Conservation (phyloP, 1,284 basidiomycete genomes). For the Ganoderma lucidum region DNA sequence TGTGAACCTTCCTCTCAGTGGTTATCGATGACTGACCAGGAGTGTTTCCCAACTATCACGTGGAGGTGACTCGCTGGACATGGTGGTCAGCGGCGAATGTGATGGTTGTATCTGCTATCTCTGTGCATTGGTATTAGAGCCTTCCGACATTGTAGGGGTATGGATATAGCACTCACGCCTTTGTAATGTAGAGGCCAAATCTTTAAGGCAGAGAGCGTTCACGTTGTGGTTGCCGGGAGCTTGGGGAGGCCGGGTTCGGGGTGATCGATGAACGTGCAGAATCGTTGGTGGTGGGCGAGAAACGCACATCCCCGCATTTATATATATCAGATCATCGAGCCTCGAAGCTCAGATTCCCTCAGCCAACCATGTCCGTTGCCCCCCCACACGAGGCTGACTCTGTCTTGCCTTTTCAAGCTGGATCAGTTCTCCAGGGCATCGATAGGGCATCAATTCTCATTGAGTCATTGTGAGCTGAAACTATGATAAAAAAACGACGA, state of each 20-base stretch:
- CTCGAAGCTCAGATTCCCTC: neutral
- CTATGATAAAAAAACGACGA: neutral
- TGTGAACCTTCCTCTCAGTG: neutral
- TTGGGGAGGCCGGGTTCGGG: too few species aligned
- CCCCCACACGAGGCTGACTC: too few species aligned
- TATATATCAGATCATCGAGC: neutral
- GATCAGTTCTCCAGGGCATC: neutral
- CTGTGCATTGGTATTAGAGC: neutral
- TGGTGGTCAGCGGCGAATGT: neutral
- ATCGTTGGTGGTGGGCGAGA: too few species aligned
- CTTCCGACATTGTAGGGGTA: neutral
- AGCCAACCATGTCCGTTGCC: too few species aligned
- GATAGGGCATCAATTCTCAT: too few species aligned
- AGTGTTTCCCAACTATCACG: neutral
- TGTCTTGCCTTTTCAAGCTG: neutral
- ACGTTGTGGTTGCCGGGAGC: neutral
- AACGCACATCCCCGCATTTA: neutral
- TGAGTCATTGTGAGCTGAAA: neutral
- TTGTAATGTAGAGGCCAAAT: neutral
- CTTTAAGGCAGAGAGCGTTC: neutral
- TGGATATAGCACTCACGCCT: neutral
- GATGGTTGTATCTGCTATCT: neutral
- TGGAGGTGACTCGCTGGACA: neutral
- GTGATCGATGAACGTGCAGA: neutral
- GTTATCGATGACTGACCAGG: neutral